phyloP scores from a whole-genome alignment of 139 green algal genomes.

The Closterium sp. region DNA sequence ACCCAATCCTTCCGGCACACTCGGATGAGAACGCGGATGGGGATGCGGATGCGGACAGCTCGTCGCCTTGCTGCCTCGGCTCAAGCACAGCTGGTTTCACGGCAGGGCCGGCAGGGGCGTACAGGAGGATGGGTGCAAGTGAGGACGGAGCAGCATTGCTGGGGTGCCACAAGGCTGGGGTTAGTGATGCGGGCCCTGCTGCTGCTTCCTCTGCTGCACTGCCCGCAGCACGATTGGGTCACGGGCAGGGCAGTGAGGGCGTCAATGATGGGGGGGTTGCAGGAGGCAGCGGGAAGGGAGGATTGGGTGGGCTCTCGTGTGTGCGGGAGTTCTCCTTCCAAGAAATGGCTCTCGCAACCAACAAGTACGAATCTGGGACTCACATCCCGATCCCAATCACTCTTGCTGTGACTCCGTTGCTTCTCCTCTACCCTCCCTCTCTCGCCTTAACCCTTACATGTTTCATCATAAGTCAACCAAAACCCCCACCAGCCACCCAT shows the following conservation, averaged over 20 bases:
- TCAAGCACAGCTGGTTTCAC: not conserved
- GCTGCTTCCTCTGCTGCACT: not conserved
- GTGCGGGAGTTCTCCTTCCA: not conserved
- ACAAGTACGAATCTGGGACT: not conserved
- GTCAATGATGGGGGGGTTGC: not conserved
- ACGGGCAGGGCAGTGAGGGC: not conserved
- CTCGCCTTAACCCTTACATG: not conserved
- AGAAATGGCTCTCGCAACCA: not conserved
- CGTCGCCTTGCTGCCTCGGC: not conserved
- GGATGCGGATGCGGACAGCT: not conserved
- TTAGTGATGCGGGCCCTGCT: not conserved
- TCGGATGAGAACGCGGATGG: too few species aligned
- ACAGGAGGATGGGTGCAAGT: not conserved
- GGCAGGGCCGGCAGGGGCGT: not conserved
- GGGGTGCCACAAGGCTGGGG: too few species aligned
- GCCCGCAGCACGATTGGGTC: too few species aligned
- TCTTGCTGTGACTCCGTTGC: not conserved
- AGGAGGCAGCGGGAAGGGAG: not conserved
- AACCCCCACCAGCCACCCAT: not conserved
- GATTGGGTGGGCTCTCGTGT: not conserved
- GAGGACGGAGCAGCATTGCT: not conserved
- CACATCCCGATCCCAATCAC: too few species aligned
- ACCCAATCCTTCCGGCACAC: not conserved
- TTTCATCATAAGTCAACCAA: too few species aligned
- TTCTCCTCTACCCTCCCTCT: not conserved